Conservation (phyloP, 768 basidiomycete species). For the Cystobasidium ongulense region DNA sequence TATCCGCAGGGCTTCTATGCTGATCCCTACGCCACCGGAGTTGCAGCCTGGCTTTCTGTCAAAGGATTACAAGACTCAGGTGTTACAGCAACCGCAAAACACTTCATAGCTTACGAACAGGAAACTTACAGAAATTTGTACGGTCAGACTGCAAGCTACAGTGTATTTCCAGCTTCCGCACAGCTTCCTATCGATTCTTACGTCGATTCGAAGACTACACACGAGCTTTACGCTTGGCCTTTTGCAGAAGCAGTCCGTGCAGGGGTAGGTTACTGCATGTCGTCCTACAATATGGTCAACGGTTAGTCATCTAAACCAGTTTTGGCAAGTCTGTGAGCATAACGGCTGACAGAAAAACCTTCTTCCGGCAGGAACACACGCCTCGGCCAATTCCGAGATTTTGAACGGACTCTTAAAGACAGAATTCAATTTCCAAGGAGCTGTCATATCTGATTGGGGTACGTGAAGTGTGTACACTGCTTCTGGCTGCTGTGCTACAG, state of each 20-base stretch:
- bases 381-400: conserved; percentile 43
- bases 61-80: conserved; percentile 37
- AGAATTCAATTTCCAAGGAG: conserved; percentile 57
- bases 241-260: conserved; percentile 47
- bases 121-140: conserved; percentile 16
- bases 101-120: conserved; percentile 45
- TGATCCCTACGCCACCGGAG: conserved; percentile 36
- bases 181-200: conserved; percentile 48
- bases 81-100: conserved; percentile 39
- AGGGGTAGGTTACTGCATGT: conserved; percentile 45
- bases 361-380: conserved; percentile 42
- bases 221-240: conserved; percentile 46
- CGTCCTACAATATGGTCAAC: conserved; percentile 28
- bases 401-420: conserved; percentile 45
- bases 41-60: conserved; percentile 35
- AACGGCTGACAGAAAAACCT: background rate
- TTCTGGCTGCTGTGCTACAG: conserved; percentile 10
- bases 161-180: conserved; percentile 13
- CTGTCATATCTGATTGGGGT: conserved; percentile 66
- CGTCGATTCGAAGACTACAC: conserved; percentile 43
- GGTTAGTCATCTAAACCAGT: background rate
- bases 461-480: background rate
- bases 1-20: conserved; percentile 29
- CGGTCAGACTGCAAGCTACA: conserved; percentile 12
- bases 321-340: background rate